Percentiles rank a stretch among this genome's conserved stretches.
These are phyloP conservation scores for Aspergillus flavus DNA, from an alignment of 2,329 filamentous ascomycete genomes.

Conservation along the genomic window DNA sequence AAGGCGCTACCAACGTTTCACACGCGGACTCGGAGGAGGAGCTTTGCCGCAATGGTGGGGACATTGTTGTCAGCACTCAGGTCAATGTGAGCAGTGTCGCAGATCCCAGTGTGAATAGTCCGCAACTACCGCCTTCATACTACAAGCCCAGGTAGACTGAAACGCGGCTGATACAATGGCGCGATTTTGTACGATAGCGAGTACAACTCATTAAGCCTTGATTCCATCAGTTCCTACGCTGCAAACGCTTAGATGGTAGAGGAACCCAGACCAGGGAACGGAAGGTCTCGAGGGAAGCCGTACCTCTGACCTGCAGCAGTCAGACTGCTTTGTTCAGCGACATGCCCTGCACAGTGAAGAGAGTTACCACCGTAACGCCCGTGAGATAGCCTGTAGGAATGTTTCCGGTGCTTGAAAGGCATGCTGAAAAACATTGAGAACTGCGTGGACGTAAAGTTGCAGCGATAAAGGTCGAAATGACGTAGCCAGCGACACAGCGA, in stretches of 20 bases:
- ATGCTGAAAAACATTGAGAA: too few relatives aligned
- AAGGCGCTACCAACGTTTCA: background rate
- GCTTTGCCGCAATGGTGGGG: background rate
- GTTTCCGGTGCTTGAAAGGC: background rate
- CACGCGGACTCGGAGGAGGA: background rate
- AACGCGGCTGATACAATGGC: background rate
- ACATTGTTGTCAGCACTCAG: conserved; percentile 3
- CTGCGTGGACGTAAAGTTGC: too few relatives aligned
- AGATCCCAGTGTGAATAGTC: background rate
- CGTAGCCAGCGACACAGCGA: too few relatives aligned
- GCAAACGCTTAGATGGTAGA: background rate
- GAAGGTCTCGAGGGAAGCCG: background rate
- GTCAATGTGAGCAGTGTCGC: background rate
- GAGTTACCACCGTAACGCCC: background rate
- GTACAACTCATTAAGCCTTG: background rate
- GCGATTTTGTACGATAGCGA: background rate
- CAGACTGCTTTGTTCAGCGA: background rate
- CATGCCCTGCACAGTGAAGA: too few relatives aligned
- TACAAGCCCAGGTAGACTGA: background rate
- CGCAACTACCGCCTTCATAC: background rate
- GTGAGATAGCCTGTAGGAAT: background rate
- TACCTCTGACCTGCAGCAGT: background rate
- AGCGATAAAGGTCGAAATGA: too few relatives aligned
- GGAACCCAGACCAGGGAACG: background rate
- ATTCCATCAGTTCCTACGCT: too few relatives aligned